Evolutionary conservation across 768 basidiomycete genomes (phyloP), one percentile per base, ranked within the genome.

Genomic region (Brasilioporus rufonigricans): DNA sequence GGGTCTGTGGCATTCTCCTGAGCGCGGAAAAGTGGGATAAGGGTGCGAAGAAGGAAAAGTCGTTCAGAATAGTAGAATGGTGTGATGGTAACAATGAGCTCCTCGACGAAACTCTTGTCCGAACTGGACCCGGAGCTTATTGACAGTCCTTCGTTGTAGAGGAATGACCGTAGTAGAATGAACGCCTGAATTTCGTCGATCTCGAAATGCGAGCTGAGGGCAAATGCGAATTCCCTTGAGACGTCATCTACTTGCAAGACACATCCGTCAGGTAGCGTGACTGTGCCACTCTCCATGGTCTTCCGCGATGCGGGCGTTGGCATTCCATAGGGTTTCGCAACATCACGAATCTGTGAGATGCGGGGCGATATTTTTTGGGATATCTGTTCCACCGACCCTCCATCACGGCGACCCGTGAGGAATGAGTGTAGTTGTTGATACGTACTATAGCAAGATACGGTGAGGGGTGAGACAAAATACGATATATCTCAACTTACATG

Each of bases 31-130:
- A 97, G 78, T 0, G 90, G 86, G 8, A 89, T 81, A 50, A 92
- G 80, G 29, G 84, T 73, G 39, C 89, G 85, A 14, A 88, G 74
- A 43, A 86, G 68, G 61, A 80, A 84, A 18, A 95, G 79, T 13
- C 87, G 80, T 68, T 98, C 93, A 5, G 87, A 84, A 59, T 84
- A 83, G 70, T 90, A 91, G 79, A 91, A 93, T 7, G 85, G 82
- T 1, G 86, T 87, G 61, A 96, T 84, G 26, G 83, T 81, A 51
- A 84, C 81, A 27, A 91, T 69, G 52, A 72, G 68, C 24, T 70
- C 69, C 19, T 71, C 66, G 21, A 72, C 57, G 5, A 72, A 47
- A 23, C 60, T 68, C 63, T 71, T 71, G 44, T 73, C 71, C n/a
- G 82, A 74, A 27, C 74, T 70, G 33, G 77, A 68, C 41, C 75